Evolutionary conservation across 208 protist species (phyloP).

Genomic region (Leishmania aethiopica): DNA sequence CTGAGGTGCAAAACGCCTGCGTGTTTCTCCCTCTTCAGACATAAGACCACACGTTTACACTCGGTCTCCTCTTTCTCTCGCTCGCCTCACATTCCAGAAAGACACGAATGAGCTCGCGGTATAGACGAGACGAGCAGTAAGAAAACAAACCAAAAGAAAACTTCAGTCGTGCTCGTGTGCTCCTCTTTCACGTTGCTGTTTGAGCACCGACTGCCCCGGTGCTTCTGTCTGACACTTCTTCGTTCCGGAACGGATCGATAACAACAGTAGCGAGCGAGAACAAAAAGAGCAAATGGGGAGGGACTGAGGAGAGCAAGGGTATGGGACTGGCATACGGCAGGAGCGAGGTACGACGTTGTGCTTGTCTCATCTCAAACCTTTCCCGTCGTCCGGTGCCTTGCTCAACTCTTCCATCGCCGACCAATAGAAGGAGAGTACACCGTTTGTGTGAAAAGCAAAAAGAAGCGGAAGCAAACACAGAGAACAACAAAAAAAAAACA

Average conservation of each 20-base stretch:
- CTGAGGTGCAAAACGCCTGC: neutral
- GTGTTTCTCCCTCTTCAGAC: neutral
- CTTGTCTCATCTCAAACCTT: constrained; percentile 36
- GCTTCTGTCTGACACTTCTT: neutral
- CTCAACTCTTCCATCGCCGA: neutral
- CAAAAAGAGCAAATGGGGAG: constrained; percentile 8
- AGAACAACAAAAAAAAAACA: neutral
- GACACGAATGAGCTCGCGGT: neutral
- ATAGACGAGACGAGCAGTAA: neutral
- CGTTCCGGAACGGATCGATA: neutral
- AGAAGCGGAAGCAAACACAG: too few species aligned
- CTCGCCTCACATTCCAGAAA: neutral
- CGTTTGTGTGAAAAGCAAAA: neutral
- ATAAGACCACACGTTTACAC: neutral
- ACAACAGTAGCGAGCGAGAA: neutral
- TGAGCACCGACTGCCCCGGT: neutral
- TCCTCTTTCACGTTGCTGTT: constrained; percentile 10
- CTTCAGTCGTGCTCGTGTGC: neutral
- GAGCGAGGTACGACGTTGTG: constrained; percentile 37
- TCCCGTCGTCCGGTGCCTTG: neutral
- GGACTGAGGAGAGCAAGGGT: neutral
- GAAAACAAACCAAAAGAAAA: neutral
- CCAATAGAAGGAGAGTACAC: neutral
- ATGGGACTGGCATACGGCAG: neutral
- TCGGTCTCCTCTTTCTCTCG: neutral